Conservation (phyloP, 2,329 filamentous ascomycete genomes). For the Scytalidium sp. region DNA sequence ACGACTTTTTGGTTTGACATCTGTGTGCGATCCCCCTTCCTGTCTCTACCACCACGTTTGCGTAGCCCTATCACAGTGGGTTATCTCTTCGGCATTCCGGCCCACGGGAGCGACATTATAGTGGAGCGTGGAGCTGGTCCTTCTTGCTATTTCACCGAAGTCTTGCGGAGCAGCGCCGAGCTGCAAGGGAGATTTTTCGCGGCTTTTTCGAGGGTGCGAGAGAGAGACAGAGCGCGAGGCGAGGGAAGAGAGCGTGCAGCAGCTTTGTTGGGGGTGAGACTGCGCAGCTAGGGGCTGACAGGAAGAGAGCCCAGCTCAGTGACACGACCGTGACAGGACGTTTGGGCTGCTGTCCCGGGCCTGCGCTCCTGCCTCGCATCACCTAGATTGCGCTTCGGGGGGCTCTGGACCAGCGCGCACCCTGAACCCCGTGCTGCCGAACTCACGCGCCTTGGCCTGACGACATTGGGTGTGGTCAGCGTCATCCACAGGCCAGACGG, state of each 20-base stretch:
- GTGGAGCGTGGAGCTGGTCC: neutral
- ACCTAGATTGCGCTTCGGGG: too few relatives aligned
- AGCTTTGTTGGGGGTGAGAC: neutral
- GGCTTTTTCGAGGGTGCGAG: neutral
- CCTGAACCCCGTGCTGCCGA: too few relatives aligned
- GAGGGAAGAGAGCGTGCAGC: neutral
- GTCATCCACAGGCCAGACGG: too few relatives aligned
- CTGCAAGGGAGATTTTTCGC: neutral
- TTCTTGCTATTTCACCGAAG: neutral
- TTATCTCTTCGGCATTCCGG: neutral
- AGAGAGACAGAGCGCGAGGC: too few relatives aligned
- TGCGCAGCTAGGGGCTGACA: too few relatives aligned
- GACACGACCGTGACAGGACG: too few relatives aligned
- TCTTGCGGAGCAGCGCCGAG: neutral
- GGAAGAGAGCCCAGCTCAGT: too few relatives aligned
- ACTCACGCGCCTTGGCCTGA: neutral
- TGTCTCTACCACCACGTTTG: neutral
- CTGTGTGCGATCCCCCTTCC: too few relatives aligned
- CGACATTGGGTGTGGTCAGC: neutral
- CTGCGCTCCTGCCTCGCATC: too few relatives aligned
- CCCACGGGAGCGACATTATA: neutral
- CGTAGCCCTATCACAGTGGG: neutral
- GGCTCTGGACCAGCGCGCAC: too few relatives aligned
- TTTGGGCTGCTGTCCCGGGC: too few relatives aligned
- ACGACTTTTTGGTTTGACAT: too few relatives aligned